Conservation (phyloP, 257 asterid species). For the Apocynum venetum region DNA sequence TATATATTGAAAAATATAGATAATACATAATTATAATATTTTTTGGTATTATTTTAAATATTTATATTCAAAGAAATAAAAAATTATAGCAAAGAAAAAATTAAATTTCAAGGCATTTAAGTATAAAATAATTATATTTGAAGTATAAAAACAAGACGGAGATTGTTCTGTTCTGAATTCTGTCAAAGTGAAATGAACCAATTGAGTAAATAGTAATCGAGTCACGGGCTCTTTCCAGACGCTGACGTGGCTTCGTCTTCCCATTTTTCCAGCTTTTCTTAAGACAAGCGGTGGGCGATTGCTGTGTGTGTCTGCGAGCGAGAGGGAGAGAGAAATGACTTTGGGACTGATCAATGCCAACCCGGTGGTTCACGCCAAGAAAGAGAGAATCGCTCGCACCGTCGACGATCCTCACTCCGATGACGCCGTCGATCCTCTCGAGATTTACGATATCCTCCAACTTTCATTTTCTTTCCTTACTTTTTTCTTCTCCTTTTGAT, state of each 20-base stretch:
- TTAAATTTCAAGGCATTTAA: too few relatives aligned
- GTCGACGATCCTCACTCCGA: conserved; percentile 46
- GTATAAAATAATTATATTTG: too few relatives aligned
- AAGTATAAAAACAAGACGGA: too few relatives aligned
- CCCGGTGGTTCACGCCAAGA: conserved; percentile 88
- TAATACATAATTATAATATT: too few relatives aligned
- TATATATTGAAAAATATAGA: too few relatives aligned
- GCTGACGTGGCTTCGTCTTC: not conserved
- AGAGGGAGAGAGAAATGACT: conserved; percentile 43
- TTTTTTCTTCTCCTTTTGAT: not conserved
- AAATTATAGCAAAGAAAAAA: too few relatives aligned
- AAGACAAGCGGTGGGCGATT: not conserved
- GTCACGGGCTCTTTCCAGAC: not conserved
- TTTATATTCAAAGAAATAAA: too few relatives aligned
- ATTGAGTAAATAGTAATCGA: not conserved
- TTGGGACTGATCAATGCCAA: conserved; percentile 90
- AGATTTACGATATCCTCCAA: conserved; percentile 84
- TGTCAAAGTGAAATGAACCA: not conserved
- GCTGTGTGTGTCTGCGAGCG: not conserved
- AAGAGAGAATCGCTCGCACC: conserved; percentile 58
- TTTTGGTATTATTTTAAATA: too few relatives aligned
- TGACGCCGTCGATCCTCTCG: conserved; percentile 81
- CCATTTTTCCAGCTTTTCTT: not conserved
- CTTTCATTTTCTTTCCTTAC: not conserved
- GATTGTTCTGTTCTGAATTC: not conserved